Base-by-base conservation (phyloP, 2,329 filamentous ascomycete genomes). In the Verticillium zaregamsianum region DNA sequence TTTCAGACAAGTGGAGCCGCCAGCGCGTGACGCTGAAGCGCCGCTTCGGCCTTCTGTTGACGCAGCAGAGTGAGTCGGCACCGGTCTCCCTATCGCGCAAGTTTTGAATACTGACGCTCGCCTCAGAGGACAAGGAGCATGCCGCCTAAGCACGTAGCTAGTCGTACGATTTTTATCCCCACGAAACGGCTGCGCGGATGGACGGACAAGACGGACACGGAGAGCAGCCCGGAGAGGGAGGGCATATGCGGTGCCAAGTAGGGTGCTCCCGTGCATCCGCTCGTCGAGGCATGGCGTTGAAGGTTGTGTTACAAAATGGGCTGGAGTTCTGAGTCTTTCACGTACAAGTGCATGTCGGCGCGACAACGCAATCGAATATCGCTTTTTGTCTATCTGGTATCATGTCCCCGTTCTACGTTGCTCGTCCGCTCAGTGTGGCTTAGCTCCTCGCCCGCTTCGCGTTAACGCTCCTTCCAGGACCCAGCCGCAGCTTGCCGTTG, bases 21-120 rank as follows among this genome's bases (percentile, higher is more conserved):
- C 94, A 98, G 81, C 88, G 95, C 70, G 93, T 98, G 58, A 96
- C 93, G 23, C 84, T 98, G 72, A 97, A 97, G 89, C 93, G 91
- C 82, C 86, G 95, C 73, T 98, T 96, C 74, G 90, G 90, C 57
- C 84, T 97, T 66, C 86, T 98, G 65, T 80, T 97, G 75, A 95
- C 91, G 60, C 92, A 96, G 83, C 90, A 81, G 75, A 81, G 82
- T 85, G 66, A 66, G 80, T 80, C 59, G 25, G 23, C 9, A 9
- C 9, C 14, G 6, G 6, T 4, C 2, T 25, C 12, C 28, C 12
- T n/a, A n/a, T 15, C n/a, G 9, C 20, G 9, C 8, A 52, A 28
- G 9, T 12, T 20, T 52, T 52, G 20, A n/a, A 52, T 52, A 20
- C 45, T 52, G 23, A 49, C 20, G 12, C 15, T n/a, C 23, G 14